phyloP scores from a whole-genome alignment of 768 basidiomycete species.

The Exsudoporus frostii region DNA sequence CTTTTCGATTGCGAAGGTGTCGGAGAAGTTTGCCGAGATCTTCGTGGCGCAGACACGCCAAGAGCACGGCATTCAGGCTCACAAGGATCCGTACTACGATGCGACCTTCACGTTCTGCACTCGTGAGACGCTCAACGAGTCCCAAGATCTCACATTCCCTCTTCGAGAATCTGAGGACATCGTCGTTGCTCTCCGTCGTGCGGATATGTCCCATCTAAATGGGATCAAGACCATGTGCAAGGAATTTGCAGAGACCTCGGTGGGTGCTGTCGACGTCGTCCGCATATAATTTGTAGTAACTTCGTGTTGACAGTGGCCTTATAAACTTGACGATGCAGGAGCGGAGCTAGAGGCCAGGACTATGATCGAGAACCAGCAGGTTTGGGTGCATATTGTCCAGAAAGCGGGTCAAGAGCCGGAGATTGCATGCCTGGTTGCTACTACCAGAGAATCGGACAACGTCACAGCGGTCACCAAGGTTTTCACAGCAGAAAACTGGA shows the following conservation, averaged over 20 bases:
- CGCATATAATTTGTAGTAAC: not conserved
- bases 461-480: slow-evolving; percentile 74
- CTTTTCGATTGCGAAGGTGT: slow-evolving; percentile 52
- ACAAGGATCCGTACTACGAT: slow-evolving; percentile 53
- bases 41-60: slow-evolving; percentile 38
- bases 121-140: slow-evolving; percentile 32
- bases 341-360: slow-evolving; percentile 50
- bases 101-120: slow-evolving; percentile 61
- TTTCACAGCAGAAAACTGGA: slow-evolving; percentile 53
- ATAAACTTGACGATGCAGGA: slow-evolving; percentile 39
- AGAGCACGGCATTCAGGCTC: slow-evolving; percentile 17
- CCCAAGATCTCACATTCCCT: not conserved
- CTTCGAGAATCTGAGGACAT: slow-evolving; percentile 7
- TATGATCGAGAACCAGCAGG: slow-evolving; percentile 44
- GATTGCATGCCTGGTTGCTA: slow-evolving; percentile 68
- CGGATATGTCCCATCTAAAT: slow-evolving; percentile 27
- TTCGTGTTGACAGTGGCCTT: slow-evolving; percentile 46
- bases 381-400: slow-evolving; percentile 58
- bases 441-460: slow-evolving; percentile 55
- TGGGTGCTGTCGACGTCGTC: slow-evolving; percentile 31
- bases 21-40: slow-evolving; percentile 41
- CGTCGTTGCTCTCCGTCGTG: slow-evolving; percentile 33
- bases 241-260: slow-evolving; percentile 59
- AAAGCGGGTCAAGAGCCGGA: slow-evolving; percentile 23
- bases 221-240: slow-evolving; percentile 46